Base-by-base conservation (phyloP, 1,284 basidiomycete genomes). In the Sanghuangporus sanghuang region DNA sequence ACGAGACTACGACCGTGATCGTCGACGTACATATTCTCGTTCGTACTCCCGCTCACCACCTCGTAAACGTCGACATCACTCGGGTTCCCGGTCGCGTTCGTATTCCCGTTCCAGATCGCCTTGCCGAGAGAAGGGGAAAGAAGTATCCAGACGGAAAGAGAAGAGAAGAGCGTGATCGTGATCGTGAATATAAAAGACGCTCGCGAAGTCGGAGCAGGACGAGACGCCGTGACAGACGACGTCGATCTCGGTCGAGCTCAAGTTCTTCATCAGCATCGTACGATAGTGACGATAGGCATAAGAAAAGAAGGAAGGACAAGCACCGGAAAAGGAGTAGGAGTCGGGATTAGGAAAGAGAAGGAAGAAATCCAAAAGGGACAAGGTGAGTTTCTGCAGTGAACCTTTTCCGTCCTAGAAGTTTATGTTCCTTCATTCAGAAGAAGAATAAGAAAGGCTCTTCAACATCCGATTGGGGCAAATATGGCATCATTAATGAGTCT, bases 391-490 rank as follows among this genome's bases (percentile, higher is more conserved):
- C 18, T 39, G 9, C n/a, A n/a, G 14, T 9, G 18, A 27, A 16
- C 27, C 53, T 6, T 9, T 14, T 23, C 53, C 36, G 6, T 8
- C 18, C 18, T 35, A 3, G n/a, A 16, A 11, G 35, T 12, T 36
- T 38, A 40, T 18, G 58, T 58, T 58, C 42, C 9, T 18, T 11
- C 21, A 16, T 46, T 42, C 56, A 73, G 72, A 73, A 85, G 79
- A 85, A 87, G 74, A 85, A 85, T 68, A 82, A 83, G 61, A 79
- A 78, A 35, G 77, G 74, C 3, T 77, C 81, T n/a, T 79, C 79
- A 40, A 83, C 83, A 8, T 77, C 80, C 27, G 85, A 93, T 67
- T 96, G 92, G 92, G 94, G 94, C 14, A 93, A 92, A 73, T 89
- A 92, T 72, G 94, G 94, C 1, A 83, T 92, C 66, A 92, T 96